Base-by-base conservation (phyloP, 805 yeast genomes). In the Starmerella lactis-condensi region DNA sequence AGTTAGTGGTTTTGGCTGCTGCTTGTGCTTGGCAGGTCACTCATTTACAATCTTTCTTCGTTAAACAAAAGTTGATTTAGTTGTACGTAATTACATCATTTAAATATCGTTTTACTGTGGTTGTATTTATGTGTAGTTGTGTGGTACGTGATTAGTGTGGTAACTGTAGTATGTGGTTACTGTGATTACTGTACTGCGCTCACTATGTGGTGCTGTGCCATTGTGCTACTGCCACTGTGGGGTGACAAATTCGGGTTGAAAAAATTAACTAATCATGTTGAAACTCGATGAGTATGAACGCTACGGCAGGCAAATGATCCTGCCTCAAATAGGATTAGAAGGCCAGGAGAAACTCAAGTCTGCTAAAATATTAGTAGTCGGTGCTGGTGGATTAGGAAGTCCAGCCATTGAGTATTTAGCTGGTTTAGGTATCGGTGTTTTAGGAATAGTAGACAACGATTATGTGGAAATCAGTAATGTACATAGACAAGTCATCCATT, bases 371-470 rank as follows among this genome's bases (percentile, higher is more conserved):
- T 52, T 85, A 17, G 83, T 89, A 0, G 63, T 89, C 6, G 98
- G 99, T 1, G 95, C 95, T 1, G 99, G 98, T 8, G 99, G 99
- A 0, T 60, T 89, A 5, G 96, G 98, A 0, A 75, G 91, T 42
- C 95, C 98, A 0, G 91, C 91, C 0, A 52, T 85, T 29, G 61
- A 77, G 26, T 89, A 89, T 47, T 54, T 89, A 2, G 72, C 73
- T 0, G 94, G 91, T 0, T 75, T 93, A 0, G 98, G 99, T 4
- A 57, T 85, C 3, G 96, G 61, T 18, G 51, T 56, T 2, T 60
- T 89, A 15, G 94, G 94, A 3, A 75, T 89, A 11, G 74, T 82
- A 2, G 99, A 89, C 53, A 67, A 71, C 45, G 99, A 89, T 51
- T 49, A 51, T 0, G 95, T 89, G 1, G 95, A 85, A 42, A 52